Base-by-base conservation (phyloP, 345 rosid species). In the Euphorbia tirucalli region DNA sequence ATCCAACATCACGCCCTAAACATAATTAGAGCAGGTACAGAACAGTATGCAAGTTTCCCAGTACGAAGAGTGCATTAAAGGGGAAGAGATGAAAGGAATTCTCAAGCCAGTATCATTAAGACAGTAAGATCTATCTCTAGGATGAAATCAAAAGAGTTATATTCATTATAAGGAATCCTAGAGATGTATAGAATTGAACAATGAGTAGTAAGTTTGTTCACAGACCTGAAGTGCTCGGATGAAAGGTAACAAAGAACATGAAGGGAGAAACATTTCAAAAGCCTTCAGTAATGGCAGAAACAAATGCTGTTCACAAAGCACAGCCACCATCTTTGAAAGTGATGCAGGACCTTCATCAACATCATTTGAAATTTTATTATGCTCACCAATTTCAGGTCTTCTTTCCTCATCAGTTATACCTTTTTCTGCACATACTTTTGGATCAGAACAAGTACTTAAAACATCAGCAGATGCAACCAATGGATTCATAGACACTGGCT, bases 221-320 rank as follows among this genome's bases (percentile, higher is more conserved):
- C 88, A 74, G 68, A 94, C 99, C 99, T 95, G 99, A 81, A 95
- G 96, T 69, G 97, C 97, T 58, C 99, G 93, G 81, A 92, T 74
- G 82, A 95, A 90, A 78, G 97, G 92, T 70, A 95, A 79, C 39
- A 95, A 82, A 74, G 96, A 87, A 80, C 96, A 92, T 15, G 97
- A 92, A 72, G 99, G 97, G 78, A 95, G 96, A 83, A 95, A 95
- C 91, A 95, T 82, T 71, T 95, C 99, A 83, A 95, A 95, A 75
- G 99, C 96, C 81, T 91, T 90, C 71, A 95, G 86, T 82, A 95
- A 79, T 74, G 99, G 99, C 77, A 90, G 83, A 84, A 95, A 95
- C 81, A 89, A 85, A 66, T 66, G 86, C 70, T 95, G 97, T 78
- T 90, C 97, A 85, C 97, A 92, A 80, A 95, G 92, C 75, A 88